A percentile compares a stretch with the other conserved stretches of the same genome.
Evolutionary conservation across 23 red algal species (phyloP).

Genomic region (Gracilaria domingensis): DNA sequence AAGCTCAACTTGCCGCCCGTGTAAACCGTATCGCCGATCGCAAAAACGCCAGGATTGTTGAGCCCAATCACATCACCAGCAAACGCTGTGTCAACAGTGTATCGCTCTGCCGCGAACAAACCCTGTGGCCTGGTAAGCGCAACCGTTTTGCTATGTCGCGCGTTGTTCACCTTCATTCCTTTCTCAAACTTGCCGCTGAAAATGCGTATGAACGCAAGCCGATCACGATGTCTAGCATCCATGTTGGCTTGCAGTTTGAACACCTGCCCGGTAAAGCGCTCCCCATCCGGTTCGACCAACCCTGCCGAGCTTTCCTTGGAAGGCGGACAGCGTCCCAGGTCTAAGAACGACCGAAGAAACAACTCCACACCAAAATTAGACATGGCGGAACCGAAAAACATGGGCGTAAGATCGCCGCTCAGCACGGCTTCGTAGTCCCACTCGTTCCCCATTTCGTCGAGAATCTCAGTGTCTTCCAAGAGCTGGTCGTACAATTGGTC

Average conservation of each 20-base stretch:
- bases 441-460: constrained; percentile 69
- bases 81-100: constrained; percentile 84
- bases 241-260: constrained; percentile 93
- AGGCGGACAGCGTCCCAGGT: constrained; percentile 76
- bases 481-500: constrained; percentile 60
- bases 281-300: constrained; percentile 52
- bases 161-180: constrained; percentile 83
- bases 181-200: constrained; percentile 78
- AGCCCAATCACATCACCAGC: constrained; percentile 89
- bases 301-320: constrained; percentile 44
- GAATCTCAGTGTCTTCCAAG: constrained; percentile 79
- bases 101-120: constrained; percentile 81
- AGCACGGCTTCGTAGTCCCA: constrained; percentile 63
- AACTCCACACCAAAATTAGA: constrained; percentile 89
- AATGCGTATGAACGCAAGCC: constrained; percentile 82
- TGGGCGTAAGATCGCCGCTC: constrained; percentile 70
- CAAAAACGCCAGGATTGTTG: constrained; percentile 83
- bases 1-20: constrained; percentile 40
- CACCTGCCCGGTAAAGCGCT: constrained; percentile 71
- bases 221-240: constrained; percentile 88
- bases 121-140: constrained; percentile 80
- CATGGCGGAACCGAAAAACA: constrained; percentile 90
- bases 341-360: constrained; percentile 73
- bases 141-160: constrained; percentile 71
- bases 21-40: constrained; percentile 84